Evolutionary conservation across 495 filamentous ascomycete genomes (phyloP), one percentile per base, ranked within the genome.

Genomic region (Pseudomonodictys pantanalensis): DNA sequence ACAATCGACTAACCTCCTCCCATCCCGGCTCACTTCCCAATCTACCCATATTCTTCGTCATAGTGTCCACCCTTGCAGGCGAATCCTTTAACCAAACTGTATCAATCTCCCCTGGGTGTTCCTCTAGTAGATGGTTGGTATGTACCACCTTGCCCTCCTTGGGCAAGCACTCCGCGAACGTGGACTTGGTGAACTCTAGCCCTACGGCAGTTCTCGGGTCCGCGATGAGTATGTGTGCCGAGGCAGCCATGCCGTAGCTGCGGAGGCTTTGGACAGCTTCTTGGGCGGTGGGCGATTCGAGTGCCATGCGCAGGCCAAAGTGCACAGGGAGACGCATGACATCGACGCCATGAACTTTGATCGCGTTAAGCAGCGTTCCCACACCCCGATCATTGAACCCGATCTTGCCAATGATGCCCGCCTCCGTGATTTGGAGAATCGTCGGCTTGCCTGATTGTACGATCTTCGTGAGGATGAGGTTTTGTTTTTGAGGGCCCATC

Each of bases 391-490:
- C 73, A 62, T 88, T 88, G 66, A 87, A 74, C 1, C 86, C 86
- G 38, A 89, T 87, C 65, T 90, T 90, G 18, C 85, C 84, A 18
- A 89, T 79, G n/a, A 88, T 81, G 0, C 86, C 86, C 17, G 85
- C 86, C 72, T 88, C 78, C 1, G 78, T 81, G 39, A 81, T 67
- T 73, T 79, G 77, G 26, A 76, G 71, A 38, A 83, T 79, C 3
- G 66, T 74, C 4, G 81, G 79, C 57, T 78, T 80, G 12, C 65
- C 70, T 9, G 50, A 3, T 56, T 75, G 76, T 28, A 74, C 76
- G 65, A 88, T 81, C 10, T 76, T 75, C 18, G 86, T 71, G 52
- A 79, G 74, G 11, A 79, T 77, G 11, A 83, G 69, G 52, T 87
- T 86, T 45, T 77, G 73, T 28, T 77, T 76, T 53, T 60, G 46